A percentile compares a stretch with the other conserved stretches of the same genome.
These are phyloP conservation scores for Oxytropis ochrocephala DNA, from an alignment of 306 rosid genomes.

Conservation along the genomic window DNA sequence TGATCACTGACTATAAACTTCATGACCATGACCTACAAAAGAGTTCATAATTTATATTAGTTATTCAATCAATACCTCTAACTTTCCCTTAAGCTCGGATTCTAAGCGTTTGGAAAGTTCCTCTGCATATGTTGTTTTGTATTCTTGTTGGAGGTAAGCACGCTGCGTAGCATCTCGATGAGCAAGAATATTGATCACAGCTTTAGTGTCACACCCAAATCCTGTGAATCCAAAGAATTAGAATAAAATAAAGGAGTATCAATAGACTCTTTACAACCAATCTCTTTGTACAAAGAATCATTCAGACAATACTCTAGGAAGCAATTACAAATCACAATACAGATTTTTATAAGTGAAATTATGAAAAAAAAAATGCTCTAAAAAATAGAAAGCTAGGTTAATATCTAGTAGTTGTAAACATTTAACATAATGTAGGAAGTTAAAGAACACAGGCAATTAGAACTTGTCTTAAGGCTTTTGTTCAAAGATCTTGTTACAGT, in stretches of 20 bases:
- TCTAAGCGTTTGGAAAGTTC: slow-evolving; percentile 54
- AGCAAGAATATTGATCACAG: slow-evolving; percentile 62
- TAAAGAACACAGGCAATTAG: neutral
- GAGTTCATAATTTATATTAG: neutral
- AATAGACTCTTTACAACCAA: neutral
- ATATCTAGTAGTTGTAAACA: neutral
- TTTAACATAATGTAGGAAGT: neutral
- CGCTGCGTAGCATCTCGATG: slow-evolving; percentile 64
- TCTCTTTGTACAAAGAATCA: neutral
- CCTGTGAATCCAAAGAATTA: slow-evolving; percentile 31
- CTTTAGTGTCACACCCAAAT: slow-evolving; percentile 59
- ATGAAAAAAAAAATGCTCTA: neutral
- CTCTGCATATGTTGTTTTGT: slow-evolving; percentile 36
- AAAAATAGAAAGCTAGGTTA: neutral
- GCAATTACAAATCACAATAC: neutral
- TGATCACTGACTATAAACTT: no score
- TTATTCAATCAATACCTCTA: slow-evolving; percentile 44
- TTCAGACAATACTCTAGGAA: neutral
- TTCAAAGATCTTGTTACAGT: neutral
- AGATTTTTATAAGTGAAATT: neutral
- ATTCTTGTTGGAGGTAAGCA: slow-evolving; percentile 55
- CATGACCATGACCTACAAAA: neutral
- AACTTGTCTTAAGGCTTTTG: neutral
- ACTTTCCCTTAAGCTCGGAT: slow-evolving; percentile 55
- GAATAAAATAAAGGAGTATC: neutral